Evolutionary conservation across 805 yeast species (phyloP).

Genomic region (Lachancea lanzarotensis): DNA sequence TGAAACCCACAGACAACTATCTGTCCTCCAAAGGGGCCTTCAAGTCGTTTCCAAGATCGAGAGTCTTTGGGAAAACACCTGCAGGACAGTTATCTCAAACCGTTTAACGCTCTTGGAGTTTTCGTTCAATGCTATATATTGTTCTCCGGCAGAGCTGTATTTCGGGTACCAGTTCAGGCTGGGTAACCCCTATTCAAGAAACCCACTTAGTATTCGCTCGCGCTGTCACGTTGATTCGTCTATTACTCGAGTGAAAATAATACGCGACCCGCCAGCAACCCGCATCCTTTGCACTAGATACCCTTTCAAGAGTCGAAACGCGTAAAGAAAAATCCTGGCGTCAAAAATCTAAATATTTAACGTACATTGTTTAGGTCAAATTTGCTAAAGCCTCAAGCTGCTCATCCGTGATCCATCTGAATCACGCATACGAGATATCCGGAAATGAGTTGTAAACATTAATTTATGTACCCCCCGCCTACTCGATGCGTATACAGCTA

Average conservation of each 20-base stretch:
- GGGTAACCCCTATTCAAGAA: background rate
- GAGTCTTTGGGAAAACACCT: no score
- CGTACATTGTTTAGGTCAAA: background rate
- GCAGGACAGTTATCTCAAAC: no score
- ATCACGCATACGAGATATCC: no score
- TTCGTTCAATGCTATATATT: no score
- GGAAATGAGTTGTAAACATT: no score
- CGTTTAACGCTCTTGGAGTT: no score
- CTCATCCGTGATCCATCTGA: no score
- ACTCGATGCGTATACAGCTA: background rate
- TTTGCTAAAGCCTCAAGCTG: no score
- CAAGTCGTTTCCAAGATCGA: no score
- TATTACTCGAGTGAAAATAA: background rate
- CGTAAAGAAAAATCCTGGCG: background rate
- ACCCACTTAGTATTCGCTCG: background rate
- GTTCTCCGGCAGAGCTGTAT: background rate
- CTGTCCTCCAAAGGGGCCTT: no score
- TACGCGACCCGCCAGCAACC: background rate
- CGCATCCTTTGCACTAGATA: background rate
- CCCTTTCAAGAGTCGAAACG: background rate
- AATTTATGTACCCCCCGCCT: background rate
- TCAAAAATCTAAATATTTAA: background rate
- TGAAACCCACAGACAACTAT: no score
- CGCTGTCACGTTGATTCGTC: background rate
- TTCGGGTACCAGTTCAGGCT: background rate